Evolutionary conservation across 1,284 basidiomycete genomes (phyloP).

Genomic region (Coniferiporia weirii): DNA sequence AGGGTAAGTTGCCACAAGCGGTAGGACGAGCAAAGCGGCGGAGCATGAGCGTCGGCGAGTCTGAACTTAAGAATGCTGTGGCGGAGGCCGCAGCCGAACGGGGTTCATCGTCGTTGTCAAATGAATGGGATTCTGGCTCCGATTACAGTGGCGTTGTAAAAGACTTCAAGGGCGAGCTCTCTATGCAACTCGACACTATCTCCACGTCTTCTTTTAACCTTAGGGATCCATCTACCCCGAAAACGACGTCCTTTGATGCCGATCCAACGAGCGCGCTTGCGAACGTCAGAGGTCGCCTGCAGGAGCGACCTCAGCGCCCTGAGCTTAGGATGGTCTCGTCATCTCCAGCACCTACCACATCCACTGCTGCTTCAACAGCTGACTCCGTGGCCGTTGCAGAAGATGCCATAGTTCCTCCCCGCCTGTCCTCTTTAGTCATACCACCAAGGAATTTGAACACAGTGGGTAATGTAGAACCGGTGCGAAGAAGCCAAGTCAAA

Average conservation of each 20-base stretch:
- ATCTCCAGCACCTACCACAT: constrained; percentile 33
- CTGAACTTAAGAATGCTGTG: constrained; percentile 49
- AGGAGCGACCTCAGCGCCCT: constrained; percentile 12
- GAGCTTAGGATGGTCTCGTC: constrained; percentile 18
- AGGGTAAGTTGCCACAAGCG: constrained; percentile 20
- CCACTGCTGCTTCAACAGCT: constrained; percentile 29
- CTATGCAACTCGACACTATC: constrained; percentile 50
- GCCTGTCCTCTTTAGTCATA: constrained; percentile 46
- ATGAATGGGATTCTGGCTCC: constrained; percentile 31
- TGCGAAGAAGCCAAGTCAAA: constrained; percentile 10
- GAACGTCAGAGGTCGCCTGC: constrained; percentile 13
- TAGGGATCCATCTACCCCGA: constrained; percentile 54
- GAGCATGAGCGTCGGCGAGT: constrained; percentile 71
- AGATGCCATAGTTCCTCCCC: constrained; percentile 46
- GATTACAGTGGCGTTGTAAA: constrained; percentile 56
- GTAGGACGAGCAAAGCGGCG: constrained; percentile 44
- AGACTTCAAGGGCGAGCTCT: constrained; percentile 66
- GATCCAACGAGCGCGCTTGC: constrained; percentile 10
- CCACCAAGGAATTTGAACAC: constrained; percentile 3
- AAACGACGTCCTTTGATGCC: constrained; percentile 32
- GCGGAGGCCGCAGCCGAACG: constrained; percentile 31
- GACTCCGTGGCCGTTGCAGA: constrained; percentile 23
- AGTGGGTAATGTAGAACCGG: constrained; percentile 1
- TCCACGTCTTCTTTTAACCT: constrained; percentile 51
- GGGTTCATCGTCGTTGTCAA: constrained; percentile 28